Base-by-base conservation (phyloP, 2,329 filamentous ascomycete genomes). In the Leptosphaerulina australis region DNA sequence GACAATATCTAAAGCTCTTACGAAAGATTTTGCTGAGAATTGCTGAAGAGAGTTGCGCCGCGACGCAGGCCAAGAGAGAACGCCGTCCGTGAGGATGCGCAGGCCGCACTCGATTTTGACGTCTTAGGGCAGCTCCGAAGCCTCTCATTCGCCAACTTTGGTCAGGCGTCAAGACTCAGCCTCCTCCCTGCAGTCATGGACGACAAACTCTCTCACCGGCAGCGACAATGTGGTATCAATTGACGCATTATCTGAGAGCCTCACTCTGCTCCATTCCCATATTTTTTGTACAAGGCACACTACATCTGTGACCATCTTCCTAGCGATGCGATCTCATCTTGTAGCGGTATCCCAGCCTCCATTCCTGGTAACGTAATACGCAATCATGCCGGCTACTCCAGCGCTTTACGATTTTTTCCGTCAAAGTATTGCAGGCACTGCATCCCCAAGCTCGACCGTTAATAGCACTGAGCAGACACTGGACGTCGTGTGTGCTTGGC, bases 401-500 rank as follows among this genome's bases (percentile, higher is more conserved):
- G 55, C 70, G 38, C 47, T 72, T 28, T 45, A 64, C 31, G 36
- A 50, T 11, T 26, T 58, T 31, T 43, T 53, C 26, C 43, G 53
- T 30, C 57, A 54, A 30, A 56, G 34, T 29, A 36, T 33, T 21
- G 31, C 53, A 18, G 56, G 46, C 30, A 21, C 35, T 28, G 53
- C 57, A 18, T 49, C 53, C 43, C 20, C 56, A 29, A 66, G 67
- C n/a, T 38, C 44, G 48, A 50, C 58, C 25, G 45, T 55, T 12
- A 60, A 59, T 47, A 48, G 50, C n/a, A 59, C 61, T 12, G 44
- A 15, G 45, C 34, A 60, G 40, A 53, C 56, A 22, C 44, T 79
- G 11, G 68, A 79, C 24, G 81, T 83, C 2, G 69, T 84, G 9
- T 84, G 82, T 50, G 80, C 79, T 3, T 84, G 79, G 76, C 82